Evolutionary conservation across 2,329 filamentous ascomycete genomes (phyloP).

Genomic region (Plectosphaerella cucumerina): DNA sequence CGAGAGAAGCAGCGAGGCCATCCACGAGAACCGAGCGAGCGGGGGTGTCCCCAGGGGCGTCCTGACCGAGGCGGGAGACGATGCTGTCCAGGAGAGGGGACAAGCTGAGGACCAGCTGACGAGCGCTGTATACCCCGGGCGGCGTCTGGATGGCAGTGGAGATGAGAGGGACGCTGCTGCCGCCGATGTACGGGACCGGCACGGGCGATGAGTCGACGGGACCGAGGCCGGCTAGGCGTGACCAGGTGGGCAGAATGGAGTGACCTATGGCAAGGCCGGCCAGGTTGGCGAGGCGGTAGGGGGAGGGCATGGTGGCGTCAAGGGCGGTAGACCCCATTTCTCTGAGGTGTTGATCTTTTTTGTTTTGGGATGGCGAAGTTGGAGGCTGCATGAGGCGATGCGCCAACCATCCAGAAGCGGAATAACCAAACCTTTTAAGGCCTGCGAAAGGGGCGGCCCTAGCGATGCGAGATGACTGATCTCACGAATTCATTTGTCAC

Average conservation of each 20-base stretch:
- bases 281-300: constrained; percentile 12
- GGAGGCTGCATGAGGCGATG: too few species aligned
- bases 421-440: too few species aligned
- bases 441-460: too few species aligned
- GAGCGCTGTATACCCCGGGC: neutral
- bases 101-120: constrained; percentile 1
- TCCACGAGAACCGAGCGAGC: neutral
- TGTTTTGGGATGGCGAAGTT: too few species aligned
- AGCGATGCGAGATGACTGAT: too few species aligned
- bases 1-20: constrained; percentile 2
- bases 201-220: too few species aligned
- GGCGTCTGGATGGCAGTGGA: neutral
- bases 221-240: neutral
- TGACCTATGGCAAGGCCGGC: constrained; percentile 1
- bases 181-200: neutral
- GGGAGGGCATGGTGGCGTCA: constrained; percentile 6
- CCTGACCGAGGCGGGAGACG: neutral
- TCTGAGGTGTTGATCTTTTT: too few species aligned
- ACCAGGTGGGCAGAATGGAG: neutral
- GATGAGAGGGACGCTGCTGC: neutral
- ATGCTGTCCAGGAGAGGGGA: neutral
- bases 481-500: too few species aligned
- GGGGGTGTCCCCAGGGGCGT: neutral
- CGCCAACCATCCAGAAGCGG: too few species aligned
- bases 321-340: neutral